A percentile compares a stretch with the other conserved stretches of the same genome.
These are phyloP conservation scores for Ascochyta rabiei DNA, from an alignment of 2,329 filamentous ascomycete genomes.

Conservation along the genomic window DNA sequence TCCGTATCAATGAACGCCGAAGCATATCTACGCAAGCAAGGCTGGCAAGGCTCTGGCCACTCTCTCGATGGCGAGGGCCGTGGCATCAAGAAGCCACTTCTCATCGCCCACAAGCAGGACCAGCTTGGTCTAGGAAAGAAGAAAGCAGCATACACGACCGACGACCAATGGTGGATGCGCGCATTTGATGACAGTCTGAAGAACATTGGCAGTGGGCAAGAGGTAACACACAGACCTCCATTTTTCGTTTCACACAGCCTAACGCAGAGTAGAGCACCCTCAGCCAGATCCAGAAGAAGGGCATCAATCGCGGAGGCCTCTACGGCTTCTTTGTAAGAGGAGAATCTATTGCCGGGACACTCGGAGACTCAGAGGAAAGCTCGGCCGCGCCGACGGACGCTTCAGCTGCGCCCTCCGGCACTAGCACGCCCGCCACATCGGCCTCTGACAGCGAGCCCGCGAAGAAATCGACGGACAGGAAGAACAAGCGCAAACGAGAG, in stretches of 20 bases:
- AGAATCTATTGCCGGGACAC: slow-evolving; percentile 75
- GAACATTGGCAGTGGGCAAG: slow-evolving; percentile 55
- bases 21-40: slow-evolving; percentile 81
- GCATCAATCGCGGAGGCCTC: slow-evolving; percentile 61
- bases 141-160: slow-evolving; percentile 57
- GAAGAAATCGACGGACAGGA: slow-evolving; percentile 16
- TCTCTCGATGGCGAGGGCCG: slow-evolving; percentile 78
- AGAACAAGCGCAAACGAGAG: slow-evolving; percentile 40
- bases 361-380: slow-evolving; percentile 46
- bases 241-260: slow-evolving; percentile 30
- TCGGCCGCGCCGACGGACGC: slow-evolving; percentile 23
- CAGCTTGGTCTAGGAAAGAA: slow-evolving; percentile 82
- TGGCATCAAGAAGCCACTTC: slow-evolving; percentile 81
- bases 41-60: slow-evolving; percentile 89
- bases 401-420: slow-evolving; percentile 23
- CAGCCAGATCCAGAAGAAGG: slow-evolving; percentile 54
- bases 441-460: slow-evolving; percentile 28
- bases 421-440: slow-evolving; percentile 40
- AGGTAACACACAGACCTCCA: slow-evolving; percentile 16
- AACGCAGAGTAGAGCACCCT: slow-evolving; percentile 60
- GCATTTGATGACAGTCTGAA: slow-evolving; percentile 92
- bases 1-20: slow-evolving; percentile 74
- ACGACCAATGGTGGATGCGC: slow-evolving; percentile 95
- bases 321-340: slow-evolving; percentile 88
- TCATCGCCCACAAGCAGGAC: slow-evolving; percentile 82